phyloP scores from a whole-genome alignment of 106 monocot genomes.

The Cymbidium sinense region DNA sequence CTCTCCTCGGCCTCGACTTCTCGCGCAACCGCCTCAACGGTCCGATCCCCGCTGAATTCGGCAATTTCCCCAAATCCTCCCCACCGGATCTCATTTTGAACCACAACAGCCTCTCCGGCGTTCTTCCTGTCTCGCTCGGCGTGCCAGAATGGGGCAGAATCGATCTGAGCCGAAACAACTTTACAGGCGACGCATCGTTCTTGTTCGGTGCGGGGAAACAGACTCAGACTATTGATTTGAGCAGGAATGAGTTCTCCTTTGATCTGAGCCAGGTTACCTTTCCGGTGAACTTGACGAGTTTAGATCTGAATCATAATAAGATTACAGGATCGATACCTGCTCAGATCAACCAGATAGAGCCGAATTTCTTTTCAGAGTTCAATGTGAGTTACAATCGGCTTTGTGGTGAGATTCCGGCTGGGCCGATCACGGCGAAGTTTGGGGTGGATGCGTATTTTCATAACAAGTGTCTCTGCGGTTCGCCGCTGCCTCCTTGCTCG shows the following conservation, averaged over 20 bases:
- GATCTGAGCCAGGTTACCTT: slow-evolving; percentile 36
- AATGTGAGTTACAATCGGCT: slow-evolving; percentile 58
- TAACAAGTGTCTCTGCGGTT: slow-evolving; percentile 58
- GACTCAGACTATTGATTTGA: slow-evolving; percentile 21
- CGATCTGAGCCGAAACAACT: slow-evolving; percentile 41
- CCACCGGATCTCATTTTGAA: slow-evolving; percentile 21
- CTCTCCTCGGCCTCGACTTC: slow-evolving; percentile 29
- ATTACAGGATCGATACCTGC: slow-evolving; percentile 12
- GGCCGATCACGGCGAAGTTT: slow-evolving; percentile 13
- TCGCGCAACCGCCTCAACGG: slow-evolving; percentile 39
- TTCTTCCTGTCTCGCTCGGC: slow-evolving; percentile 21
- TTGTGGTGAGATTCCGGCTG: slow-evolving; percentile 43
- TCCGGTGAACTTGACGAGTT: slow-evolving; percentile 16
- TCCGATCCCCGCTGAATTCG: slow-evolving; percentile 24
- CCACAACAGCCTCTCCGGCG: slow-evolving; percentile 40
- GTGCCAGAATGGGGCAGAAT: slow-evolving; percentile 9
- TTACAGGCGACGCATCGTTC: slow-evolving; percentile 42
- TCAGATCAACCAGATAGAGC: slow-evolving; percentile 12
- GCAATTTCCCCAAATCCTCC: slow-evolving; percentile 7
- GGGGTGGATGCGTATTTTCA: slow-evolving; percentile 20
- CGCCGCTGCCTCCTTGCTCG: slow-evolving; percentile 25
- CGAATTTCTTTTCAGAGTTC: slow-evolving; percentile 7
- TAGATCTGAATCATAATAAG: slow-evolving; percentile 16
- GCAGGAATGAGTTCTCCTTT: slow-evolving; percentile 39
- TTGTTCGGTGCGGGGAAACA: slow-evolving; percentile 28